These are phyloP conservation scores for Euphorbia lathyris DNA, from an alignment of 345 rosid genomes.

Conservation along the genomic window DNA sequence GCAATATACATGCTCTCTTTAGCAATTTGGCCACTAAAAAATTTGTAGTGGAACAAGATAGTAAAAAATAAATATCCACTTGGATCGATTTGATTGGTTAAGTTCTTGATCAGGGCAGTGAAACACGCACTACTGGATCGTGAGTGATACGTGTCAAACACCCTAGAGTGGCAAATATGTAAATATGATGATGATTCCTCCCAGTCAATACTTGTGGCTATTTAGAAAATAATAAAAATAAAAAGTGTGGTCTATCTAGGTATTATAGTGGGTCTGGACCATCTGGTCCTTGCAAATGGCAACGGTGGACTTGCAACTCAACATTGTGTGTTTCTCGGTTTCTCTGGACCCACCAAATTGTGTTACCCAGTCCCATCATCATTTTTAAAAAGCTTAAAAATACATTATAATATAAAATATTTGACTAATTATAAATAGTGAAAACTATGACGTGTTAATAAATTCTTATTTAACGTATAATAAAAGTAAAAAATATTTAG, in stretches of 20 bases:
- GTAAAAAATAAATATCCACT: background rate
- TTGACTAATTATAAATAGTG: no score
- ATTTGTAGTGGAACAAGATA: background rate
- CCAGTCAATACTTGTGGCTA: background rate
- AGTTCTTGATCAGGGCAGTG: background rate
- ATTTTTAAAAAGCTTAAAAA: no score
- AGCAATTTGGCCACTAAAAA: background rate
- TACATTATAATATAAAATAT: no score
- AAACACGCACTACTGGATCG: background rate
- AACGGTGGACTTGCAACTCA: slow-evolving; percentile 1
- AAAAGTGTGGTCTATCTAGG: background rate
- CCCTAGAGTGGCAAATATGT: background rate
- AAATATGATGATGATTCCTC: background rate
- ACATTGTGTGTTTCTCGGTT: background rate
- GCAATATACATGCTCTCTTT: background rate
- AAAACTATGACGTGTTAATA: no score
- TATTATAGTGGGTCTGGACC: background rate
- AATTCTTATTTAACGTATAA: no score
- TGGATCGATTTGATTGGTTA: background rate
- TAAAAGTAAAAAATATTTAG: no score
- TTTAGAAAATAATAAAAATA: no score
- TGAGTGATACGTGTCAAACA: slow-evolving; percentile 12
- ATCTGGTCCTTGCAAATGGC: slow-evolving; percentile 1
- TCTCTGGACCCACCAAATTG: slow-evolving; percentile 13
- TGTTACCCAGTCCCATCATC: background rate